phyloP scores from a whole-genome alignment of 306 rosid species.

The Cotoneaster glaucophyllus region DNA sequence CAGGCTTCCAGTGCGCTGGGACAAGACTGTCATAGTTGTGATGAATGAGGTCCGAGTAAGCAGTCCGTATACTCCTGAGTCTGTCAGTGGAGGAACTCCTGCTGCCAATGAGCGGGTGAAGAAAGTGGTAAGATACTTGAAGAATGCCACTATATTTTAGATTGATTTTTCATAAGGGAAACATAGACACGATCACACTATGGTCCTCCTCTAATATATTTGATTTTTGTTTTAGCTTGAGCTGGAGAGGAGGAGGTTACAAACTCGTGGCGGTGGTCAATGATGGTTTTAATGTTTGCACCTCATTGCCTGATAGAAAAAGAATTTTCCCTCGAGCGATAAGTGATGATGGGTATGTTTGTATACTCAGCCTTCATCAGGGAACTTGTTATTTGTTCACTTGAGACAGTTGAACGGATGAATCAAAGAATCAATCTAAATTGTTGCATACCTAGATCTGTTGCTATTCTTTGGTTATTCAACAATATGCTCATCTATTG shows the following conservation, averaged over 20 bases:
- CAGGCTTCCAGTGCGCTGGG: constrained; percentile 99
- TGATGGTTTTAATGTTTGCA: constrained; percentile 28
- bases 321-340: constrained; percentile 10
- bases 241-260: constrained; percentile 81
- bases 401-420: constrained; percentile 31
- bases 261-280: constrained; percentile 54
- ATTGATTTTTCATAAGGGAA: neutral
- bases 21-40: constrained; percentile 90
- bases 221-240: constrained; percentile 48
- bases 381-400: constrained; percentile 19
- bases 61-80: constrained; percentile 87
- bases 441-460: constrained; percentile 11
- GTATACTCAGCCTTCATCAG: constrained; percentile 25
- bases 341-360: constrained; percentile 30
- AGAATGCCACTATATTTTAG: constrained; percentile 1
- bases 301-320: constrained; percentile 18
- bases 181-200: too few relatives aligned
- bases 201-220: neutral
- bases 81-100: constrained; percentile 91
- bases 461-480: constrained; percentile 6
- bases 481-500: constrained; percentile 29
- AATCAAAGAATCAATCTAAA: constrained; percentile 30
- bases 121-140: constrained; percentile 71
- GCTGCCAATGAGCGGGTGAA: constrained; percentile 96
- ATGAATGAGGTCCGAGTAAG: constrained; percentile 88